A percentile compares a stretch with the other conserved stretches of the same genome.
Evolutionary conservation across 1,284 basidiomycete species (phyloP).

Genomic region (Stereum hirsutum): DNA sequence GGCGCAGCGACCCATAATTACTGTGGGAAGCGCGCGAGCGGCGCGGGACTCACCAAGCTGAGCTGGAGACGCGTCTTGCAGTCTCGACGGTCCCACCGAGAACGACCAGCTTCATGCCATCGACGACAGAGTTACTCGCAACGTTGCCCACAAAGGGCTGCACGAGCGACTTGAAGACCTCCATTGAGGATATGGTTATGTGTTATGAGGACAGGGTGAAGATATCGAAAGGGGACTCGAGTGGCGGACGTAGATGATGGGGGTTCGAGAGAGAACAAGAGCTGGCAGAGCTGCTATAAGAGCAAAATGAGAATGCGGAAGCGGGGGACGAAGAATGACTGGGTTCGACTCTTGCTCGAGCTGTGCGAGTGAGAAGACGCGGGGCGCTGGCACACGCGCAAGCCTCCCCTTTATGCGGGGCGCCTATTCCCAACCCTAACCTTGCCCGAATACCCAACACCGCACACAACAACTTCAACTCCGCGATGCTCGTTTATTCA

Average conservation of each 20-base stretch:
- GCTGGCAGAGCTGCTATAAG: neutral
- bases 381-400: neutral
- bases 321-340: neutral
- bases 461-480: neutral
- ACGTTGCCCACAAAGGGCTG: slow-evolving; percentile 70
- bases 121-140: slow-evolving; percentile 67
- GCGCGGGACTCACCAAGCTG: slow-evolving; percentile 57
- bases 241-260: neutral
- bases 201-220: neutral
- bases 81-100: slow-evolving; percentile 80
- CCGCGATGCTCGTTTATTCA: neutral
- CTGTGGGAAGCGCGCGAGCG: slow-evolving; percentile 7
- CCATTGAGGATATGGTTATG: slow-evolving; percentile 37
- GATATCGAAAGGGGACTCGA: neutral
- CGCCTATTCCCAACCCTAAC: slow-evolving; percentile 4
- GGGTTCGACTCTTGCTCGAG: too few species aligned
- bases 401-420: slow-evolving; percentile 2
- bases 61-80: slow-evolving; percentile 67
- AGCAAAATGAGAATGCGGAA: neutral
- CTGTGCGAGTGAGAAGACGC: neutral
- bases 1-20: slow-evolving; percentile 6
- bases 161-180: slow-evolving; percentile 72
- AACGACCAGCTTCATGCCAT: slow-evolving; percentile 80
- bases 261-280: neutral
- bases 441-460: slow-evolving; percentile 4